These are phyloP conservation scores for Malassezia slooffiae DNA, from an alignment of 1,284 basidiomycete genomes.

Conservation along the genomic window DNA sequence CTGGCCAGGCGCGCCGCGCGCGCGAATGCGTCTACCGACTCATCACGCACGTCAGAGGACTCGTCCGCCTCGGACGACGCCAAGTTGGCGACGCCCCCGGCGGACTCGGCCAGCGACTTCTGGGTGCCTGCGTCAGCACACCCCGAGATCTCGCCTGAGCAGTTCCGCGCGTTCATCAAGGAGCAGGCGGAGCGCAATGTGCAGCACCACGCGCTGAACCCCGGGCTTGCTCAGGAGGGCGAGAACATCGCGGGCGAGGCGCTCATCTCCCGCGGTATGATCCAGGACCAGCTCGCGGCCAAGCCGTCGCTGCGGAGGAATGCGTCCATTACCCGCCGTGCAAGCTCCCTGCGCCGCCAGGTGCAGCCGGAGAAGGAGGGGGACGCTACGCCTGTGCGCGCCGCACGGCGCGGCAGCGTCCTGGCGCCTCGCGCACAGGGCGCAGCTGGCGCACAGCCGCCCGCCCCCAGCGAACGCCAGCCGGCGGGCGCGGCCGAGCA, in stretches of 20 bases:
- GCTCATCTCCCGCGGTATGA: too few species aligned
- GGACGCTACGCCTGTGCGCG: too few species aligned
- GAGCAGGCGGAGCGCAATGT: constrained; percentile 61
- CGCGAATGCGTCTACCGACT: neutral
- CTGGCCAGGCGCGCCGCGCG: neutral
- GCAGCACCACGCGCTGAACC: constrained; percentile 12
- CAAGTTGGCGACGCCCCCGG: constrained; percentile 12
- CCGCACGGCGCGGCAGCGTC: neutral
- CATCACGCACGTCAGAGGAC: constrained; percentile 1
- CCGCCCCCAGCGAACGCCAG: too few species aligned
- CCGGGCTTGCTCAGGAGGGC: neutral
- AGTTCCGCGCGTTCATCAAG: constrained; percentile 87
- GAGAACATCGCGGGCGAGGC: too few species aligned
- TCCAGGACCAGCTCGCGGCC: too few species aligned
- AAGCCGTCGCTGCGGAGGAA: too few species aligned
- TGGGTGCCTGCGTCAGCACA: constrained; percentile 95
- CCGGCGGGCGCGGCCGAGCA: too few species aligned
- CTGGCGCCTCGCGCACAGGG: neutral
- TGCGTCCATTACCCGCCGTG: constrained; percentile 34
- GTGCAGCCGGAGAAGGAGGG: constrained; percentile 59
- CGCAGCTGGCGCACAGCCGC: too few species aligned
- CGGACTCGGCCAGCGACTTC: constrained; percentile 57
- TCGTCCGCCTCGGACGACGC: neutral
- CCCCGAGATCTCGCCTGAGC: constrained; percentile 89
- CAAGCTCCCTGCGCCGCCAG: constrained; percentile 39